Base-by-base conservation (phyloP, 306 rosid genomes). In the Ormosia semicastrata region DNA sequence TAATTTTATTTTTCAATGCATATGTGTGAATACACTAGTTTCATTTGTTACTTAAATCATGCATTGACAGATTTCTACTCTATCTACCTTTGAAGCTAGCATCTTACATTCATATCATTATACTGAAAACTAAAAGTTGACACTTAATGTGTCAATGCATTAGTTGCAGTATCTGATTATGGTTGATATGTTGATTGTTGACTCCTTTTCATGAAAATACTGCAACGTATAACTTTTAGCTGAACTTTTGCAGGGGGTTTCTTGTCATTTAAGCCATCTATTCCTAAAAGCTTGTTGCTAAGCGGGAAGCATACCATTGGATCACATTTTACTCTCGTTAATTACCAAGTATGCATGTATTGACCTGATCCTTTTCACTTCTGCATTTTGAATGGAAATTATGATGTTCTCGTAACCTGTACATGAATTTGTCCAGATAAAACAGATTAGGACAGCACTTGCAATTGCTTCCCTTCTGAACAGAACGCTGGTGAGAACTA, bases 371-470 rank as follows among this genome's bases (percentile, higher is more conserved):
- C 82, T 72, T 79, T 73, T 75, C 76, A 72, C 85, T 83, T 85
- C 47, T 81, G 71, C 73, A 69, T 76, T 85, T 86, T 76, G 47
- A 81, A 76, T 60, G 66, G 80, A 78, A 66, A 60, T 80, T 80
- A 13, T 11, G 62, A 17, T 67, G 33, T 78, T 79, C 65, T 63
- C 60, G 12, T 85, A 53, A 75, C 60, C 57, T 66, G 68, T 34
- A 43, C 78, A 81, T 78, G 81, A 67, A 66, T 84, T 60, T 84
- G 65, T 84, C 81, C 94, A 95, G 99, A 86, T 93, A 10, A 95
- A 92, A 80, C 98, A 95, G 85, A 93, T 95, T 81, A 89, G 98
- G 81, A 91, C 87, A 4, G 98, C 99, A 33, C 97, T 93, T 77
- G 96, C 97, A 14, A 85, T 95, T 89, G 97, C 99, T 84, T 92